Evolutionary conservation across 352 stramenopile genomes (phyloP), one percentile per base, ranked within the genome.

Genomic region (Pythium utonaiense): DNA sequence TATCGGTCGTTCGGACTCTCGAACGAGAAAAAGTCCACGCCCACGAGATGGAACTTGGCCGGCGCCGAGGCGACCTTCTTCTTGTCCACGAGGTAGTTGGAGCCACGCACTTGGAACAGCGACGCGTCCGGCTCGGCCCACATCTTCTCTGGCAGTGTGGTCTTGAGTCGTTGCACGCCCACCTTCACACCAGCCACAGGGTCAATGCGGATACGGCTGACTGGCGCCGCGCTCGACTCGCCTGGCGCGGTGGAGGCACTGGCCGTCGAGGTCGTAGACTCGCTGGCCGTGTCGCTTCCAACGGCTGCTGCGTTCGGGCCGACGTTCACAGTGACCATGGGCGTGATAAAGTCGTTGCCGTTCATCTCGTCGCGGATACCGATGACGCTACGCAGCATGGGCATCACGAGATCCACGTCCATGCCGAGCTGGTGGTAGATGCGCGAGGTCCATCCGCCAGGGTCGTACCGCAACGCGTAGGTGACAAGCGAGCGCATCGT

Each of bases 391-490:
- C 86, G 83, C 28, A 95, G 77, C 83, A 93, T 93, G 9, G 86
- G 86, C 70, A 95, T 80, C 14, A 86, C 83, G 19, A 93, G 53
- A 57, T 95, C 86, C 28, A 95, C 83, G 56, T 93, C 86, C 86
- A 94, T 94, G 22, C 86, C 86, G n/a, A 95, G 80, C 59, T 93
- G 84, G 33, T 92, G 81, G 67, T 94, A 95, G 44, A 93, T 84
- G 9, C 76, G 74, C 25, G 84, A 91, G 24, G 60, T 66, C 80
- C 85, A 93, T 34, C 86, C 86, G 7, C 75, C 73, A 8, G 86
- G 74, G 53, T 95, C 86, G 65, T 92, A 94, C 5, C 86, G 83
- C 36, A 95, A 62, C 22, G 89, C 86, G 50, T 92, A 93, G 3
- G 80, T 91, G 13, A 95, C 75, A 24, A 94, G 71, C 34, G 86